Evolutionary conservation across 192 early-diverging fungal genomes (phyloP), one percentile per base, ranked within the genome.

Genomic region (Coemansia sp.): DNA sequence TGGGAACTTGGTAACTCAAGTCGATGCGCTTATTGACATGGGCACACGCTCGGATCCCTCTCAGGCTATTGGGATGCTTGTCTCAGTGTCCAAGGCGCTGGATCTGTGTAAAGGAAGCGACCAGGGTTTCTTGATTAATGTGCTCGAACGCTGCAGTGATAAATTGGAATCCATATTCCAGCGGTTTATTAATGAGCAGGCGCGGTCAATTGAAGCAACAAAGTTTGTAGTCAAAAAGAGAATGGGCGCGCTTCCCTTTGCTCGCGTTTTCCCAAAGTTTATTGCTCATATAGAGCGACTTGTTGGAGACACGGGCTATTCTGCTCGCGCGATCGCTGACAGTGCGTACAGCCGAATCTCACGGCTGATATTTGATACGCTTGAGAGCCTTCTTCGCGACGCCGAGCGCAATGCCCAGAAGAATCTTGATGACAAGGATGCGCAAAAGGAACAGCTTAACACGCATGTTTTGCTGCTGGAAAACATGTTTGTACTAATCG

Each of bases 401-500:
- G 88, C 87, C 1, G 91, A 90, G 66, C 69, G 66, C 42, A 84
- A 88, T 51, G 71, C 83, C 2, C 79, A 78, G 49, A 71, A 73
- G 32, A 76, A 87, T 26, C 82, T 78, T n/a, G 94, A 93, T 62
- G 95, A 95, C 59, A 94, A 95, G 79, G 88, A 91, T 47, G 81
- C 77, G 42, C 76, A 77, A 18, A 92, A 92, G 73, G 93, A 92
- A 61, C 89, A 92, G 69, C 84, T 96, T 54, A 95, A 98, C 77
- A 89, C 92, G 1, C 92, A 93, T 69, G 93, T 95, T 37, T 77
- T 95, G 69, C 87, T 85, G 39, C 78, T 96, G 62, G 96, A 97
- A 76, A 99, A 99, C 70, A 94, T 97, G 94, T 94, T 97, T 78
- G 90, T 94, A 63, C 93, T 97, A 68, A 88, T 93, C 57, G 86